phyloP scores from a whole-genome alignment of 2,329 filamentous ascomycete species.

The Metarhizium humberi region DNA sequence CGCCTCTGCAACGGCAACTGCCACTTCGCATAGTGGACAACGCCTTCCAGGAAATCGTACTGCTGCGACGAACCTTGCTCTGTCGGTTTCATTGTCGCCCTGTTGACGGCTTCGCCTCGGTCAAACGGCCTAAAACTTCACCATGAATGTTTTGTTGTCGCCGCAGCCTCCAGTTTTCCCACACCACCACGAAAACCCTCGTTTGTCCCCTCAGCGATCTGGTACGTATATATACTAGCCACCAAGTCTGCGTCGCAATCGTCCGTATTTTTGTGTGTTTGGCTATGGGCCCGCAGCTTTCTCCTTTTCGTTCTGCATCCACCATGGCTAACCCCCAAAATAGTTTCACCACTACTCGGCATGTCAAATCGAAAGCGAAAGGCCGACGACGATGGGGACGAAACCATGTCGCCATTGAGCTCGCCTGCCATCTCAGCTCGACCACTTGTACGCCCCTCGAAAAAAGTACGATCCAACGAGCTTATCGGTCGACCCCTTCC shows the following conservation, averaged over 20 bases:
- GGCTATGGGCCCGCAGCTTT: background rate
- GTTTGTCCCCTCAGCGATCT: constrained; percentile 44
- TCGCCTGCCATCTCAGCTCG: constrained; percentile 69
- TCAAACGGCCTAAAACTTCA: constrained; percentile 13
- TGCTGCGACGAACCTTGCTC: background rate
- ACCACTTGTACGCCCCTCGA: constrained; percentile 56
- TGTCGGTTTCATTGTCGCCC: background rate
- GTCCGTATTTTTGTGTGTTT: background rate
- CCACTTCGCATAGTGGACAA: too few relatives aligned
- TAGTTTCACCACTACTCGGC: constrained; percentile 38
- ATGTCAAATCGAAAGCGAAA: constrained; percentile 71
- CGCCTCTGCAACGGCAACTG: background rate
- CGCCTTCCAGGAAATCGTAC: background rate
- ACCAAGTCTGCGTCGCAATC: background rate
- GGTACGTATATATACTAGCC: constrained; percentile 35
- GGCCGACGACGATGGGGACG: constrained; percentile 69
- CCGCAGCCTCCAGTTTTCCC: constrained; percentile 51
- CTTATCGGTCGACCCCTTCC: constrained; percentile 47
- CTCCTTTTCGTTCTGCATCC: background rate
- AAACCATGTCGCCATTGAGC: constrained; percentile 79
- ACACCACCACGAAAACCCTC: constrained; percentile 47
- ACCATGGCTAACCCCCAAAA: background rate
- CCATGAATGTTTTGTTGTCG: constrained; percentile 54
- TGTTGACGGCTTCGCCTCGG: background rate
- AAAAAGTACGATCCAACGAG: constrained; percentile 56